Base-by-base conservation (phyloP, 2,329 filamentous ascomycete species). In the Alternaria sp. region DNA sequence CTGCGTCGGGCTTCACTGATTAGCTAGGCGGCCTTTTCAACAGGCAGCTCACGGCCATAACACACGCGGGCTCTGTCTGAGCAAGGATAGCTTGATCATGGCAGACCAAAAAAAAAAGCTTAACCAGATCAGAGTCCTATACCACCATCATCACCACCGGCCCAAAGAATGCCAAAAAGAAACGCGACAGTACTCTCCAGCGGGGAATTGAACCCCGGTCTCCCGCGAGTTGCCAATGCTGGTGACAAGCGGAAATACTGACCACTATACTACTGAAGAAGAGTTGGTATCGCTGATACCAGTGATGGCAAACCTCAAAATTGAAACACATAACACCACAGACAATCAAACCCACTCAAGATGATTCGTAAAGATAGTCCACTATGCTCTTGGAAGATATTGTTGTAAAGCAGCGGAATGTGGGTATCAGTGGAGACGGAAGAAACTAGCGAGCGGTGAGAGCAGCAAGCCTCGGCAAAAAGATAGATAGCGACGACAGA, bases 211-310 rank as follows among this genome's bases (percentile, higher is more conserved):
- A 52, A 52, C 49, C 30, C 49, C 30, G 49, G 49, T 52, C 49
- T 52, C 49, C 49, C 49, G 49, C 49, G 49, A 6, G 2, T 13
- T 52, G 49, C 12, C 19, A 50, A 30, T 17, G 5, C 25, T 50
- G 12, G 13, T 52, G 49, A 52, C 49, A 52, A 52, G 49, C 49
- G 49, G 49, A 52, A 52, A 52, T 52, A 52, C 49, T 52, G 49
- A 52, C 49, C 49, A 52, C 49, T 52, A 52, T 52, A 52, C 49
- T 52, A 52, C 49, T 52, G 49, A 52, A 52, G 49, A 52, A 52
- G 49, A 52, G 49, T 36, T 10, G 49, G 13, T 52, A 25, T 52
- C 49, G 49, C 49, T 32, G 19, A 36, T 25, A 10, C 36, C 28
- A 13, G 32, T n/a, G 19, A 40, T 52, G 19, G 5, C 9, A 40